Conservation (phyloP, 495 filamentous ascomycete genomes). For the Penicillium chermesinum region DNA sequence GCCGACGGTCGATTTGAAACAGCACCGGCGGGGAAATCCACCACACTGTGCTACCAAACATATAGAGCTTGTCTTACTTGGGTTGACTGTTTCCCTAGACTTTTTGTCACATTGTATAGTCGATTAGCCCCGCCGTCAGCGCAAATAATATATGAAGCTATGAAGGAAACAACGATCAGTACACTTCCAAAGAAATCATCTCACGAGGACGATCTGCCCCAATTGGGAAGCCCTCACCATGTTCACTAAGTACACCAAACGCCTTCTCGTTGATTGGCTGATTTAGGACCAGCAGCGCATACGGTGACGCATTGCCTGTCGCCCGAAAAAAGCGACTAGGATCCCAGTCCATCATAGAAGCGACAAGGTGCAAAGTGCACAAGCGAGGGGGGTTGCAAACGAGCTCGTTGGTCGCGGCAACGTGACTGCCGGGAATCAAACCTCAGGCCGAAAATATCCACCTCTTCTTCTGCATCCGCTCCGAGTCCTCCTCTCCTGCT, state of each 20-base stretch:
- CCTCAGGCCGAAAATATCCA: conserved; percentile 27
- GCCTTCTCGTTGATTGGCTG: conserved; percentile 55
- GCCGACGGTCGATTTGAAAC: too few species aligned
- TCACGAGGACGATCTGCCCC: too few species aligned
- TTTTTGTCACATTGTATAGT: conserved; percentile 53
- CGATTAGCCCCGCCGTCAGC: conserved; percentile 91
- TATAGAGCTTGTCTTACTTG: conserved; percentile 31
- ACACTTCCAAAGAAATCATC: not conserved
- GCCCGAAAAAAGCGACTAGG: conserved; percentile 47
- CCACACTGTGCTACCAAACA: not conserved
- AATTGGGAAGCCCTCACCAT: conserved; percentile 41
- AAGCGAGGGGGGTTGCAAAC: conserved; percentile 1
- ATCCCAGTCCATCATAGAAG: conserved; percentile 43
- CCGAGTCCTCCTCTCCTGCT: conserved; percentile 4
- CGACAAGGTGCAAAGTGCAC: not conserved
- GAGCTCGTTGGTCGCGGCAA: conserved; percentile 12
- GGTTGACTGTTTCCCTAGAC: conserved; percentile 22
- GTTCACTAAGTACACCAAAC: conserved; percentile 50
- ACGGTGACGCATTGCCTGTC: conserved; percentile 31
- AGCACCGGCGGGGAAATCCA: not conserved
- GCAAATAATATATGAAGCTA: conserved; percentile 60
- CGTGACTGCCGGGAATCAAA: conserved; percentile 18
- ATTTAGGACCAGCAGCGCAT: conserved; percentile 65
- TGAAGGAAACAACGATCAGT: not conserved
- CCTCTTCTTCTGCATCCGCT: conserved; percentile 22